A percentile compares a stretch with the other conserved stretches of the same genome.
These are phyloP conservation scores for Prunus campanulata DNA, from an alignment of 306 rosid species.

Conservation along the genomic window DNA sequence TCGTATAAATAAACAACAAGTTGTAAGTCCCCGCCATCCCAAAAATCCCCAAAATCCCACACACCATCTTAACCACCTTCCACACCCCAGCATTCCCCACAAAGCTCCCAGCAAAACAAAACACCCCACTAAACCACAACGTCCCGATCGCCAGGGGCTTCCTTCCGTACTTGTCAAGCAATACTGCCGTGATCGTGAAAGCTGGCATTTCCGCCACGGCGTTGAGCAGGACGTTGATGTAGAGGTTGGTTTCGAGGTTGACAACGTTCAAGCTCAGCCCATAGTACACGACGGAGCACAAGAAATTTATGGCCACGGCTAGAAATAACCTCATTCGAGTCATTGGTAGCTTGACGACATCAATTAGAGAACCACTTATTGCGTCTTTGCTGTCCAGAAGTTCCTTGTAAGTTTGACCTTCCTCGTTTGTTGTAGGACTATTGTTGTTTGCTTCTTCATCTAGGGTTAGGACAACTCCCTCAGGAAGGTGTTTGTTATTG, in stretches of 20 bases:
- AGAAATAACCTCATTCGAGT: constrained; percentile 62
- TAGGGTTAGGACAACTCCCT: constrained; percentile 39
- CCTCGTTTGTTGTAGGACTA: not conserved
- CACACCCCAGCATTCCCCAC: constrained; percentile 37
- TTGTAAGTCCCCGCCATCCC: constrained; percentile 95
- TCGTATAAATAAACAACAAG: constrained; percentile 65
- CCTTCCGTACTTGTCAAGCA: constrained; percentile 59
- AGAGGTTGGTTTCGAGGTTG: constrained; percentile 66
- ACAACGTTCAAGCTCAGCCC: constrained; percentile 76
- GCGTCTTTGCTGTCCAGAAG: constrained; percentile 29
- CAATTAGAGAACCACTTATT: constrained; percentile 54
- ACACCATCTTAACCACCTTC: constrained; percentile 55
- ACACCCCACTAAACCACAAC: constrained; percentile 79
- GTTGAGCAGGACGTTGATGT: constrained; percentile 63
- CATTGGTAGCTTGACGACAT: constrained; percentile 50
- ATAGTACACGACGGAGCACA: constrained; percentile 70
- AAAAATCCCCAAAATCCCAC: constrained; percentile 77
- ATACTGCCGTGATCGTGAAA: constrained; percentile 57
- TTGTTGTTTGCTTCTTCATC: constrained; percentile 50
- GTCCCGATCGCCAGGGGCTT: constrained; percentile 68
- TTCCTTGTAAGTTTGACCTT: constrained; percentile 2
- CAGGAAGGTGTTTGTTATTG: constrained; percentile 59
- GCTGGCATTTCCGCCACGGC: constrained; percentile 94
- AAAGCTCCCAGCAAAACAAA: constrained; percentile 58
- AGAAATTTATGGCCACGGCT: constrained; percentile 58